Evolutionary conservation across 2,329 filamentous ascomycete species (phyloP), one percentile per base, ranked within the genome.

Genomic region (Fusarium sp.): DNA sequence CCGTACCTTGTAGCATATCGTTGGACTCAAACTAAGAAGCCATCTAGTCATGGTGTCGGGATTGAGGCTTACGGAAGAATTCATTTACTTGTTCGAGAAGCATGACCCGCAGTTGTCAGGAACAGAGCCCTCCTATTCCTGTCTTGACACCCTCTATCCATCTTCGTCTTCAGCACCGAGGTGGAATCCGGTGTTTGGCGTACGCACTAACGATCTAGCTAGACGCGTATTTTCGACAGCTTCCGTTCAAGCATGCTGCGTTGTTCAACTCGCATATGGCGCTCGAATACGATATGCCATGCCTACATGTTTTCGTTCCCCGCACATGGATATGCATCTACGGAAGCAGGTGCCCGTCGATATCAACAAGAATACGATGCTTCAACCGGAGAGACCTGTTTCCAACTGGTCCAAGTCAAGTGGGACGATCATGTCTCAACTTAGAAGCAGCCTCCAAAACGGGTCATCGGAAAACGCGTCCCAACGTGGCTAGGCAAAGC

Each of bases 211-310:
- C 32, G 6, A 14, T 11, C n/a, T 15, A 14, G 32, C n/a, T 19
- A 19, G 19, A 19, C 19, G 4, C 4, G 19, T 19, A 13, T 33
- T 33, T 15, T 11, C 32, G 13, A 36, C 17, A 11, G 9, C 17
- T 11, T 25, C 14, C 6, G 21, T n/a, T n/a, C 37, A 23, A 41
- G 14, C 14, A 15, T 41, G 38, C 13, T 14, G 14, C 19, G 7
- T 15, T 27, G 8, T 41, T n/a, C 10, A n/a, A 19, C n/a, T 29
- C 17, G 8, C 13, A 14, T 44, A 19, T 33, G 15, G 29, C 8
- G 4, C 4, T 35, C 39, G 44, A 47, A 53, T 53, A 49, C 50
- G 43, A 53, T 37, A 35, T 41, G 36, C 41, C 27, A 32, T 23
- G 25, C 42, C 17, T 25, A 9, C 35, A n/a, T 35, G 29, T 39